Base-by-base conservation (phyloP, 2,329 filamentous ascomycete species). In the Pseudonectria buxi region DNA sequence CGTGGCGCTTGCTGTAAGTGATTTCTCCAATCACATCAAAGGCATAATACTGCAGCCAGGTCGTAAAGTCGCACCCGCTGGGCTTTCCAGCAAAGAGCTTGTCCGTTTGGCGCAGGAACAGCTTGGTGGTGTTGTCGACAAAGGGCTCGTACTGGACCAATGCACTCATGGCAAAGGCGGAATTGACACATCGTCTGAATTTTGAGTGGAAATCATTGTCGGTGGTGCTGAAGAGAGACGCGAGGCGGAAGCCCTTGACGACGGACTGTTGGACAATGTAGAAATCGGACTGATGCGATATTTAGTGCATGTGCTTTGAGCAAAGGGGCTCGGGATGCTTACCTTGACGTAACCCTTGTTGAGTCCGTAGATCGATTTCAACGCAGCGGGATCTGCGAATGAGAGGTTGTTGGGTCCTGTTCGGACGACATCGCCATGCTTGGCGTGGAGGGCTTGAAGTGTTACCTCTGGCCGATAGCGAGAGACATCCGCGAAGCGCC, bases 311-410 rank as follows among this genome's bases (percentile, higher is more conserved):
- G 2, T 1, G 11, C n/a, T n/a, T n/a, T n/a, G 6, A 7, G 3
- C 11, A 14, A 3, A 1, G 16, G 33, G n/a, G 13, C 18, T 9
- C 18, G 18, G 22, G 3, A 12, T 16, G 6, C 13, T 31, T 59
- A 84, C 83, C 74, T 92, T 92, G 31, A 74, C 64, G 47, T 87
- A 83, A 0, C 84, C 83, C 59, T 89, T 89, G 56, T 89, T 90
- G 28, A 90, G 61, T 0, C 85, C 85, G 56, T 92, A 94, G 29
- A 92, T 89, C 10, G 68, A 65, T 60, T 84, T 85, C 47, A 90
- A 67, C 0, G 83, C 83, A 39, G 74, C 74, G 0, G 86, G 83
- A 45, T 86, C 74, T 3, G 81, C 74, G 51, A 92, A 87, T 0
- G 82, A 86, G 2, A 92, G 60, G 0, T 67, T 66, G 44, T 88